Evolutionary conservation across 768 basidiomycete genomes (phyloP), one percentile per base, ranked within the genome.

Genomic region (Rhodotorula babjevae): DNA sequence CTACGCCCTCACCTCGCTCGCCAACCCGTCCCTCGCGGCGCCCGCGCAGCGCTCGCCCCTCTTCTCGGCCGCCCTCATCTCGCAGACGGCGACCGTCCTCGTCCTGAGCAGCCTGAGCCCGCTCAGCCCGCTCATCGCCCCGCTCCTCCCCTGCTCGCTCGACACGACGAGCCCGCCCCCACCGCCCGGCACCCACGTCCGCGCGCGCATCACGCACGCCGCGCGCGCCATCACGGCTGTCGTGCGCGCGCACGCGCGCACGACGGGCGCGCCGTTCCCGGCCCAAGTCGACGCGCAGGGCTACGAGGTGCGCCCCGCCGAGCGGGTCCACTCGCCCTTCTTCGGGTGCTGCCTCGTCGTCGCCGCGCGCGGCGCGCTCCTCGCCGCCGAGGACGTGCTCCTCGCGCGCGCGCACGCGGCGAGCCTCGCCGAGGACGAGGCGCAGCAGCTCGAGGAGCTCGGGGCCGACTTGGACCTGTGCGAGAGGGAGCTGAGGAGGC

Each of bases 1-100:
- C 80, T 1, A 36, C 68, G 82, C 82, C 69, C 76, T 83, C 82
- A 21, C 53, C 21, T 63, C 29, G 66, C 44, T 69, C 86, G 85
- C 14, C 82, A 84, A 55, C 88, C 87, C 78, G 81, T 4, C 27
- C 27, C 55, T 57, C 56, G 60, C 25, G 31, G 56, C 31, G 16
- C 18, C 14, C 9, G 69, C 70, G 21, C 27, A 49, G 36, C 59
- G 70, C 44, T 50, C 58, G 19, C 36, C 65, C 19, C 58, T 63
- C 8, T 63, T 71, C 65, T 42, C 62, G 21, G 53, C 55, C 21
- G 27, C 65, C 1, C 55, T 65, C 46, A 57, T 71, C 55, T 55
- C 70, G 21, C 61, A 60, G 25, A 64, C 70, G 2, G 31, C 61
- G 0, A 53, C 49, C 33, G 62, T 71, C 53, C 65, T 63, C 56